Evolutionary conservation across 768 basidiomycete genomes (phyloP).

Genomic region (Russula abietina): DNA sequence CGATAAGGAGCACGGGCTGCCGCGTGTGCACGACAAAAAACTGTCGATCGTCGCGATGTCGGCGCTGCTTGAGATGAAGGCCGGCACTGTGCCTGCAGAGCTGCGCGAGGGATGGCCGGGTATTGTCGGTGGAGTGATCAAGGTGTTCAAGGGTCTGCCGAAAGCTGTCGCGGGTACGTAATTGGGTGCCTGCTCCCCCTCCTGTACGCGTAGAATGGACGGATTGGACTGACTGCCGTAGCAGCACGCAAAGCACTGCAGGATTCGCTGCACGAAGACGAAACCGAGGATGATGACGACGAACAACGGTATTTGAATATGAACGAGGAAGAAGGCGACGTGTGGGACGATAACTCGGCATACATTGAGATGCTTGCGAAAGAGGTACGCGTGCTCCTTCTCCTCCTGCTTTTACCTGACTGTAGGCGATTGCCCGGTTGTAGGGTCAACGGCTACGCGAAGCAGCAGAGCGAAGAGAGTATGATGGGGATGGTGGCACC

Average conservation of each 20-base stretch:
- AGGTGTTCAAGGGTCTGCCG: slow-evolving; percentile 72
- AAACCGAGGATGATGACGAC: slow-evolving; percentile 28
- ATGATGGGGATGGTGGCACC: slow-evolving; percentile 13
- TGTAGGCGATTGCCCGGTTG: background rate
- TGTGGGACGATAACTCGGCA: slow-evolving; percentile 86
- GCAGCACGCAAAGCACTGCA: slow-evolving; percentile 58
- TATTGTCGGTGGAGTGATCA: slow-evolving; percentile 64
- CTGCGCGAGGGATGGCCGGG: slow-evolving; percentile 69
- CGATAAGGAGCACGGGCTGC: slow-evolving; percentile 50
- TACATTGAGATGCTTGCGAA: slow-evolving; percentile 83
- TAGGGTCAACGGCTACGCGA: slow-evolving; percentile 71
- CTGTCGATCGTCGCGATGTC: slow-evolving; percentile 71
- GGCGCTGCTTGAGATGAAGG: slow-evolving; percentile 67
- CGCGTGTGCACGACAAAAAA: slow-evolving; percentile 89
- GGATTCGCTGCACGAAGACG: slow-evolving; percentile 33
- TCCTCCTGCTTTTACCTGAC: background rate
- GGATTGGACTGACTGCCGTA: background rate
- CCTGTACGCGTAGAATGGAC: background rate
- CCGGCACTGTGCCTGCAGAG: slow-evolving; percentile 47
- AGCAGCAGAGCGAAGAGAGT: slow-evolving; percentile 43
- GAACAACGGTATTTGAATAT: slow-evolving; percentile 52
- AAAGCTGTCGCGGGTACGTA: slow-evolving; percentile 65
- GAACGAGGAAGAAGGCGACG: slow-evolving; percentile 74
- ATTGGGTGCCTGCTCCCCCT: background rate
- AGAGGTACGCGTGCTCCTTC: slow-evolving; percentile 45